phyloP scores from a whole-genome alignment of 805 yeast species.

The Yarrowia porcina region DNA sequence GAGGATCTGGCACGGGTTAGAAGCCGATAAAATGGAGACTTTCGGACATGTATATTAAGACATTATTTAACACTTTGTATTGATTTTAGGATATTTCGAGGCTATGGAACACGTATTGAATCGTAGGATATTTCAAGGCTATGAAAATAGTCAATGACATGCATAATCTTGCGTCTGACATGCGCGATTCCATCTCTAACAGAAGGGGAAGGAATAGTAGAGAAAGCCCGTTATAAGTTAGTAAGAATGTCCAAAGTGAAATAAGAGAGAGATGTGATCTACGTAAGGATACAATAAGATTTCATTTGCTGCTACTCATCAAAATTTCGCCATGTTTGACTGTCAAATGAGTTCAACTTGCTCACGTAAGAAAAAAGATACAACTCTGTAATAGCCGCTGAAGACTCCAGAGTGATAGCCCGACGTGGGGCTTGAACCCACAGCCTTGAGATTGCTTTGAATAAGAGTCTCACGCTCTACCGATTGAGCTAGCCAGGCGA shows the following conservation, averaged over 20 bases:
- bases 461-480: slow-evolving; percentile 24
- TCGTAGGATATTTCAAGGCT: no score
- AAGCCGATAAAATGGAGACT: background rate
- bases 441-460: slow-evolving; percentile 17
- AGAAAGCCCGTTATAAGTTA: no score
- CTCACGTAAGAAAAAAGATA: background rate
- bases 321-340: no score
- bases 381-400: no score
- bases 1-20: slow-evolving; percentile 11
- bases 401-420: background rate
- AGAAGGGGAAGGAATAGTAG: background rate
- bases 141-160: no score
- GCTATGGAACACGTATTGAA: no score
- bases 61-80: background rate
- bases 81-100: no score
- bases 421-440: slow-evolving; percentile 25
- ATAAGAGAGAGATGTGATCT: background rate
- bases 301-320: no score
- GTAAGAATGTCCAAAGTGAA: background rate
- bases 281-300: no score
- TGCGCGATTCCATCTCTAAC: no score
- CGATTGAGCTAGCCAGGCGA: slow-evolving; percentile 24
- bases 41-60: background rate
- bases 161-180: background rate
- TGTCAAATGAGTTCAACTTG: no score